A percentile compares a stretch with the other conserved stretches of the same genome.
These are phyloP conservation scores for Venturia pyrina DNA, from an alignment of 2,329 filamentous ascomycete species.

Conservation along the genomic window DNA sequence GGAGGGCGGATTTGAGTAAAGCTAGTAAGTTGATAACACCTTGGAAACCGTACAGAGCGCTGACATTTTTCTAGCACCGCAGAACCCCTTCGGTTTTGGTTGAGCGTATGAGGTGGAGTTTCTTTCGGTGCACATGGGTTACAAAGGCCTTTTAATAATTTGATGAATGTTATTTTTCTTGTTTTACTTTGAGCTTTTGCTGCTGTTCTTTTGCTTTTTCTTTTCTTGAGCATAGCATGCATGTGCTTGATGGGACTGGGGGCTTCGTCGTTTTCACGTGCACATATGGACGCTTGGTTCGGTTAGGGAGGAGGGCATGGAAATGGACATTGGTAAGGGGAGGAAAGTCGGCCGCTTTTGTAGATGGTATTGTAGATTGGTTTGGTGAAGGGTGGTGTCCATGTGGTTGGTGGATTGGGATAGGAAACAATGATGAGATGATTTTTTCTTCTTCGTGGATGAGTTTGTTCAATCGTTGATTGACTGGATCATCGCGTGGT, in stretches of 20 bases:
- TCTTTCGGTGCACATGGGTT: neutral
- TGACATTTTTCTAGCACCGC: conserved; percentile 41
- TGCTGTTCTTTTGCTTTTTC: neutral
- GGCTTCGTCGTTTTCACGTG: neutral
- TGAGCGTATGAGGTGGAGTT: neutral
- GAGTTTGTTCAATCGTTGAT: too few relatives aligned
- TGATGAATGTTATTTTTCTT: neutral
- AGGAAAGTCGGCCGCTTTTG: neutral
- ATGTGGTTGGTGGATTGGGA: neutral
- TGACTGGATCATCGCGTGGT: too few relatives aligned
- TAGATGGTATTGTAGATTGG: neutral
- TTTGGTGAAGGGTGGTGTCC: neutral
- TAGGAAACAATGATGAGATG: neutral
- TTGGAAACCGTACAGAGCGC: neutral
- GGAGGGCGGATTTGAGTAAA: conserved; percentile 83
- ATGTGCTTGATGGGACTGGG: neutral
- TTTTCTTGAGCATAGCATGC: conserved; percentile 4
- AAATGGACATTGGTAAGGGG: too few relatives aligned
- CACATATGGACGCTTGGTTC: neutral
- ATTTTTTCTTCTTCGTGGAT: neutral
- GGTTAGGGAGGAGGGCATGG: neutral
- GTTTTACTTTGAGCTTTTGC: neutral
- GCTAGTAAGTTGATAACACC: conserved; percentile 65
- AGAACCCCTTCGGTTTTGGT: conserved; percentile 60
- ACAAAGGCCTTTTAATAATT: neutral